A percentile compares a stretch with the other conserved stretches of the same genome.
phyloP scores from a whole-genome alignment of 441 rosid species.

The Eruca vesicaria region DNA sequence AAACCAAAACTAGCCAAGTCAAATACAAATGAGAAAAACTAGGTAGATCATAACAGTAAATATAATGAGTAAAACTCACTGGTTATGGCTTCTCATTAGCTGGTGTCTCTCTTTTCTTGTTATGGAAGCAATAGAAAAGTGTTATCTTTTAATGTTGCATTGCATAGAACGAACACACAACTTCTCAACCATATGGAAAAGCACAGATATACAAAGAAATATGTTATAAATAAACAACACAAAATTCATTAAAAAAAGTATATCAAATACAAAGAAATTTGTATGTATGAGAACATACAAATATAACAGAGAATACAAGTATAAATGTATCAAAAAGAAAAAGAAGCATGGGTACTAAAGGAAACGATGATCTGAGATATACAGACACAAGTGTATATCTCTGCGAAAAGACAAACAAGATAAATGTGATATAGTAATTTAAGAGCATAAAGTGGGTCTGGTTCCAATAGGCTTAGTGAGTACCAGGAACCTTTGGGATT shows the following conservation, averaged over 20 bases:
- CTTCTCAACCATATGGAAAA: neutral
- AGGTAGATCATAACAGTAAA: neutral
- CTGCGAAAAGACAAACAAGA: neutral
- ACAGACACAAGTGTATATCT: neutral
- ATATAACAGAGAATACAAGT: slow-evolving; percentile 9
- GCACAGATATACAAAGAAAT: neutral
- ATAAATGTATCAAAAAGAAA: neutral
- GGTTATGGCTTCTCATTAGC: too few species aligned
- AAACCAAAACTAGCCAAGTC: neutral
- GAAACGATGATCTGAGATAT: neutral
- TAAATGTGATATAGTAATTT: neutral
- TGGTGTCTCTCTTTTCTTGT: neutral
- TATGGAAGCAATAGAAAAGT: neutral
- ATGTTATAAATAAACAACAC: neutral
- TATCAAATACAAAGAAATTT: slow-evolving; percentile 5
- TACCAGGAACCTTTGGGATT: slow-evolving; percentile 26
- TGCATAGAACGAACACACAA: neutral
- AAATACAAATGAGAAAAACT: neutral
- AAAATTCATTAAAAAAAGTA: slow-evolving; percentile 11
- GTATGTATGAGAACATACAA: slow-evolving; percentile 19
- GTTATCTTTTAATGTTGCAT: neutral
- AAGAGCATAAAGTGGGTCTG: neutral
- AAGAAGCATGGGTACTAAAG: neutral
- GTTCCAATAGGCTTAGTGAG: slow-evolving; percentile 11
- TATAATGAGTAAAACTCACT: too few species aligned